Evolutionary conservation across 306 rosid genomes (phyloP).

Genomic region (Vicia sativa): DNA sequence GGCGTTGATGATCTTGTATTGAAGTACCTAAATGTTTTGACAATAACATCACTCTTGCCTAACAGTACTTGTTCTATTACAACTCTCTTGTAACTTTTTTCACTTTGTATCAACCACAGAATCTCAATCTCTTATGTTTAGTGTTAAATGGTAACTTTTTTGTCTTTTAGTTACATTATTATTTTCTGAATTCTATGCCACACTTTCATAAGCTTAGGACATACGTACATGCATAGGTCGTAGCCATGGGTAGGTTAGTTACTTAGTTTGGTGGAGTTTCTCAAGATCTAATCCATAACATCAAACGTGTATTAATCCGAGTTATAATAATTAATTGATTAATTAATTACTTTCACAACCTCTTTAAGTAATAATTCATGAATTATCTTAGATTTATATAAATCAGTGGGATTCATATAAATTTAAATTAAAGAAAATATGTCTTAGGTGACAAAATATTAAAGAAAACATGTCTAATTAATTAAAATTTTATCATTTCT

Average conservation of each 20-base stretch:
- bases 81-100: slow-evolving; percentile 25
- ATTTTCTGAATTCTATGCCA: neutral
- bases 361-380: neutral
- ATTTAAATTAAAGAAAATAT: too few species aligned
- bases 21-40: slow-evolving; percentile 41
- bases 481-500: too few species aligned
- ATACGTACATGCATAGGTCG: neutral
- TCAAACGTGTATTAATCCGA: neutral
- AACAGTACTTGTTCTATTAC: slow-evolving; percentile 16
- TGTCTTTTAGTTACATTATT: slow-evolving; percentile 5
- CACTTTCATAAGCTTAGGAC: slow-evolving; percentile 3
- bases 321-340: neutral
- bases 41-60: slow-evolving; percentile 34
- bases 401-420: too few species aligned
- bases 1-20: slow-evolving; percentile 37
- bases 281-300: neutral
- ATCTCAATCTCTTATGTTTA: slow-evolving; percentile 36
- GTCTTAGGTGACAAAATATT: too few species aligned
- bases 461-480: too few species aligned
- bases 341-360: neutral
- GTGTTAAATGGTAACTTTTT: neutral
- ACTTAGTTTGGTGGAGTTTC: neutral
- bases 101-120: neutral
- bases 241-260: neutral
- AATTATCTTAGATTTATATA: too few species aligned